phyloP scores from a whole-genome alignment of 2,329 filamentous ascomycete species.

The Microsporum audouinii region DNA sequence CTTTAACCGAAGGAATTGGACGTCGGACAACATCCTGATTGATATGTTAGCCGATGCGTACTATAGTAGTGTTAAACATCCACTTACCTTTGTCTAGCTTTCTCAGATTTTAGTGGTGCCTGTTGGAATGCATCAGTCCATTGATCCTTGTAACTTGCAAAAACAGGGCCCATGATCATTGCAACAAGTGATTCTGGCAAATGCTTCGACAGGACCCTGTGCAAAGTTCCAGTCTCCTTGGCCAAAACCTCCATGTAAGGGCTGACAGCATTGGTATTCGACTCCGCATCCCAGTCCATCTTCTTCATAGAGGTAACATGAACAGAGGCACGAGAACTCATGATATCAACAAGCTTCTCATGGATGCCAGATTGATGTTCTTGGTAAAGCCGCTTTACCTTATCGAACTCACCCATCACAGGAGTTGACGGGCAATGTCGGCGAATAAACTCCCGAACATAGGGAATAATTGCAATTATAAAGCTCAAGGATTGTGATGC shows the following conservation, averaged over 20 bases:
- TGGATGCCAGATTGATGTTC: constrained; percentile 86
- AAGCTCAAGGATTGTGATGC: constrained; percentile 84
- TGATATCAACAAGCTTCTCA: constrained; percentile 87
- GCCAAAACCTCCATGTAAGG: constrained; percentile 76
- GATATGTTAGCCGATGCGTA: background rate
- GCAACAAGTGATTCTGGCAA: constrained; percentile 63
- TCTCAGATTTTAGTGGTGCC: constrained; percentile 52
- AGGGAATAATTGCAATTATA: constrained; percentile 73
- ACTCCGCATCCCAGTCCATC: constrained; percentile 58
- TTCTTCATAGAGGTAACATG: constrained; percentile 65
- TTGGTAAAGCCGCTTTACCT: constrained; percentile 67
- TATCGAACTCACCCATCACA: constrained; percentile 77
- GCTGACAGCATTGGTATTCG: constrained; percentile 41
- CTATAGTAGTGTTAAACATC: background rate
- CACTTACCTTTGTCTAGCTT: constrained; percentile 61
- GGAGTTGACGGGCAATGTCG: constrained; percentile 50
- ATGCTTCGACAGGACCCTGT: constrained; percentile 73
- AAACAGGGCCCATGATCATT: constrained; percentile 79
- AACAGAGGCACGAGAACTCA: constrained; percentile 62
- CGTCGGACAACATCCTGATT: constrained; percentile 61
- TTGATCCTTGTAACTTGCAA: constrained; percentile 68
- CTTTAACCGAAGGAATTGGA: constrained; percentile 58
- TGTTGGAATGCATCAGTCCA: constrained; percentile 60
- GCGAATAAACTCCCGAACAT: constrained; percentile 81
- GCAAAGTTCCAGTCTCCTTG: constrained; percentile 74